These are phyloP conservation scores for Hansfordia pulvinata DNA, from an alignment of 2,329 filamentous ascomycete genomes.

Conservation along the genomic window DNA sequence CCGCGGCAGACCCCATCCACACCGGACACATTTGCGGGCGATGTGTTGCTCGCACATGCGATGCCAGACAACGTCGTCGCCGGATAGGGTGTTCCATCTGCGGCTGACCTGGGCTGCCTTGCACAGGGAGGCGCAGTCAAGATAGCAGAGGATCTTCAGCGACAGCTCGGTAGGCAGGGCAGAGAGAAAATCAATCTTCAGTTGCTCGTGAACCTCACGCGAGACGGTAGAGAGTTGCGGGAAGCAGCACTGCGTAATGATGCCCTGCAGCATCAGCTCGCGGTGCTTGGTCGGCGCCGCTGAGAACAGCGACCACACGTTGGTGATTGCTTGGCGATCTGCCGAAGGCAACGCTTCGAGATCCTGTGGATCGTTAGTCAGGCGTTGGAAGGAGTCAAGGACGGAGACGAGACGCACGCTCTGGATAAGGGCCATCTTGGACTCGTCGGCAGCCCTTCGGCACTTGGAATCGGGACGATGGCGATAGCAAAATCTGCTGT, in stretches of 20 bases:
- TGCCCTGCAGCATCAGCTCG: slow-evolving; percentile 91
- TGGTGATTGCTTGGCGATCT: slow-evolving; percentile 90
- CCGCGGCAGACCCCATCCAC: slow-evolving; percentile 85
- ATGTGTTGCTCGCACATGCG: slow-evolving; percentile 92
- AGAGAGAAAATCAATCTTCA: slow-evolving; percentile 92
- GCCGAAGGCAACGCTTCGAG: slow-evolving; percentile 67
- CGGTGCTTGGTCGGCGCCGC: slow-evolving; percentile 88
- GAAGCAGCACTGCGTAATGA: slow-evolving; percentile 94
- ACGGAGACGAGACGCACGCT: slow-evolving; percentile 59
- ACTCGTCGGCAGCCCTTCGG: slow-evolving; percentile 81
- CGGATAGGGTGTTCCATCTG: slow-evolving; percentile 78
- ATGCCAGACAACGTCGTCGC: slow-evolving; percentile 96
- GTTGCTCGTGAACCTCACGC: slow-evolving; percentile 79
- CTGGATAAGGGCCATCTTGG: slow-evolving; percentile 91
- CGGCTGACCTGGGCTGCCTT: slow-evolving; percentile 91
- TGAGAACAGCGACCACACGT: slow-evolving; percentile 96
- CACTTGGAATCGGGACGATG: slow-evolving; percentile 92
- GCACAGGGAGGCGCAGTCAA: slow-evolving; percentile 89
- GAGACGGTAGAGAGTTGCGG: slow-evolving; percentile 91
- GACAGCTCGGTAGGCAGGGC: slow-evolving; percentile 82
- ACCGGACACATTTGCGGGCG: slow-evolving; percentile 74
- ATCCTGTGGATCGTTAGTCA: slow-evolving; percentile 38
- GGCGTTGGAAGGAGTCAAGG: neutral
- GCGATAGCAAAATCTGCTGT: slow-evolving; percentile 90
- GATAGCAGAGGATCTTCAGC: slow-evolving; percentile 82